Evolutionary conservation across 495 filamentous ascomycete species (phyloP).

Genomic region (Aspergillus cavernicola): DNA sequence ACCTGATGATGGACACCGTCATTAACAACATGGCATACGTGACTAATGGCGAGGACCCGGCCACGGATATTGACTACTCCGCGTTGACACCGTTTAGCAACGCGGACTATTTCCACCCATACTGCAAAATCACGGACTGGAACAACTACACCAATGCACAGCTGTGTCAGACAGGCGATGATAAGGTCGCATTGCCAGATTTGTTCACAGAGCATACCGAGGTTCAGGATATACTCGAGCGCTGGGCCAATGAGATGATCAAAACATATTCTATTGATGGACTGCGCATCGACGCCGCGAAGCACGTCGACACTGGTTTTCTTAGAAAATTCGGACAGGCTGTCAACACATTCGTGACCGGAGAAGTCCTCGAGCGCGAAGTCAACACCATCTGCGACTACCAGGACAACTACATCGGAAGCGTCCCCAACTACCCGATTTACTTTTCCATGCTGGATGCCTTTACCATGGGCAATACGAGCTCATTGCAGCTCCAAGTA

Average conservation of each 20-base stretch:
- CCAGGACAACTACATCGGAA: conserved; percentile 11
- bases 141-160: conserved; percentile 19
- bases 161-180: conserved; percentile 56
- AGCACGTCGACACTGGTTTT: conserved; percentile 54
- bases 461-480: background rate
- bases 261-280: conserved; percentile 66
- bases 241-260: conserved; percentile 58
- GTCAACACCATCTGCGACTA: conserved; percentile 7
- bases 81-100: conserved; percentile 57
- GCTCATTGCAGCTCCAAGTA: background rate
- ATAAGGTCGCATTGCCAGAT: conserved; percentile 57
- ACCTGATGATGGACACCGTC: conserved; percentile 67
- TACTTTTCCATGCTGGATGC: conserved; percentile 12
- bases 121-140: conserved; percentile 52
- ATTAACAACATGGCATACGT: conserved; percentile 64
- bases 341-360: conserved; percentile 8
- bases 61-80: conserved; percentile 47
- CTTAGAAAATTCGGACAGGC: conserved; percentile 34
- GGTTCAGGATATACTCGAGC: conserved; percentile 48
- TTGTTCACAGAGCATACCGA: conserved; percentile 54
- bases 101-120: conserved; percentile 52
- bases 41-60: conserved; percentile 31
- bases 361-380: conserved; percentile 7
- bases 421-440: conserved; percentile 32
- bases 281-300: conserved; percentile 64